Base-by-base conservation (phyloP, 108 stramenopile genomes). In the Bacterosira constricta region DNA sequence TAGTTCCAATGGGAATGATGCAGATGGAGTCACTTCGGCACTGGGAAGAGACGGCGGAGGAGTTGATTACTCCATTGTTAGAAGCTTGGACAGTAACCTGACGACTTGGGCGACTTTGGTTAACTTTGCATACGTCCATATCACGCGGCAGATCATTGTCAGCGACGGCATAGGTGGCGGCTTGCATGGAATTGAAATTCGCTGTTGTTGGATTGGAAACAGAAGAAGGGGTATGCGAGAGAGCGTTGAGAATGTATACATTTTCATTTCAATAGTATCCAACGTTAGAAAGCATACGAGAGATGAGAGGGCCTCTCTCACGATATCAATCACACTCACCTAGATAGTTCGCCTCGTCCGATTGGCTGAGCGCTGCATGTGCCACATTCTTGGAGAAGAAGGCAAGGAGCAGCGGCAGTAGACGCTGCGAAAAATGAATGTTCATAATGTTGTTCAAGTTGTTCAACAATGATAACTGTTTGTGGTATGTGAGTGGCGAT, bases 1-100 rank as follows among this genome's bases (percentile, higher is more conserved):
- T 71, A 10, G 66, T 52, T 31, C 76, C 75, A 6, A 38, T 18
- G 18, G 83, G 83, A 26, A 87, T 69, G 38, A 83, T 60, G 63
- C 85, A 86, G 18, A 79, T 59, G 10, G 60, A 61, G 27, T 71
- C 58, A 25, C 4, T 6, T 21, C 52, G 26, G 51, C 70, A 61
- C 30, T 71, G 70, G 21, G 41, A 7, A 0, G 49, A 47, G 11
- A 52, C 58, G n/a, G 3, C 70, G n/a, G 45, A 50, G n/a, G 60
- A 29, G 34, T 37, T 30, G 35, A 61, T 29, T 13, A 61, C 30
- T 41, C 60, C 60, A 2, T 23, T 26, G 18, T n/a, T 11, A 1
- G 32, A 31, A 7, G 60, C 13, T 42, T 42, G 7, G 38, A 62
- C 21, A 4, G 38, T 25, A 11, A 62, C 60, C 13, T 39, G 4